Evolutionary conservation across 129 eudicot species (phyloP).

Genomic region (Chrysanthemum lavandulifolium): DNA sequence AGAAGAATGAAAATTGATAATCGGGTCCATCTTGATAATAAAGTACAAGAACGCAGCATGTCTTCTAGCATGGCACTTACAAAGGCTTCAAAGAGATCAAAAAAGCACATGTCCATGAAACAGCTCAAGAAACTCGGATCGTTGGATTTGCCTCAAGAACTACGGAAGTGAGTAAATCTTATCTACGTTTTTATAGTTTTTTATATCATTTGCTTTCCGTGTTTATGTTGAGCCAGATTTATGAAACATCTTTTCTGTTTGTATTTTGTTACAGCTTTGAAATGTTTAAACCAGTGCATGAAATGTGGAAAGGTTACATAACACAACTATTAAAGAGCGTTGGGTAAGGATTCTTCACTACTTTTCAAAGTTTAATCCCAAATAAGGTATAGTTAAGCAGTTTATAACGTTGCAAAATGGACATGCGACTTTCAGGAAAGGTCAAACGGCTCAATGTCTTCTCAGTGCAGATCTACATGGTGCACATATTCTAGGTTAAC

Average conservation of each 20-base stretch:
- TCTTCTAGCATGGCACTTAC: conserved; percentile 35
- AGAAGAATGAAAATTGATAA: conserved; percentile 61
- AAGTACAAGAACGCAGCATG: conserved; percentile 43
- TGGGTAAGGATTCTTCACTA: conserved; percentile 47
- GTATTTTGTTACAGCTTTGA: conserved; percentile 53
- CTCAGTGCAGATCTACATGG: conserved; percentile 87
- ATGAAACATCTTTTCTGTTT: conserved; percentile 5
- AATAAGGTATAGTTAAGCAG: conserved; percentile 38
- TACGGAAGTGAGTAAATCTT: conserved; percentile 53
- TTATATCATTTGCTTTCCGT: neutral
- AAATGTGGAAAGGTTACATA: conserved; percentile 69
- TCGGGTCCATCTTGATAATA: conserved; percentile 76
- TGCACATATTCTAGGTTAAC: conserved; percentile 70
- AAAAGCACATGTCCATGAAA: conserved; percentile 73
- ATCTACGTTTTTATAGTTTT: neutral
- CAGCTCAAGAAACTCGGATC: conserved; percentile 69
- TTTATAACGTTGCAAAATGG: too few relatives aligned
- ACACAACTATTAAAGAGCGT: conserved; percentile 54
- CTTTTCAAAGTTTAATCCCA: conserved; percentile 27
- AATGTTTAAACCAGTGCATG: conserved; percentile 72
- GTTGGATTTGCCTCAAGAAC: conserved; percentile 56
- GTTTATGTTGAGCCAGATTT: neutral
- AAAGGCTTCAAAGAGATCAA: conserved; percentile 74
- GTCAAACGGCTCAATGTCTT: conserved; percentile 64
- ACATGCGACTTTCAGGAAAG: conserved; percentile 49